Base-by-base conservation (phyloP, 768 basidiomycete species). In the Leucosporidium creatinivorum region DNA sequence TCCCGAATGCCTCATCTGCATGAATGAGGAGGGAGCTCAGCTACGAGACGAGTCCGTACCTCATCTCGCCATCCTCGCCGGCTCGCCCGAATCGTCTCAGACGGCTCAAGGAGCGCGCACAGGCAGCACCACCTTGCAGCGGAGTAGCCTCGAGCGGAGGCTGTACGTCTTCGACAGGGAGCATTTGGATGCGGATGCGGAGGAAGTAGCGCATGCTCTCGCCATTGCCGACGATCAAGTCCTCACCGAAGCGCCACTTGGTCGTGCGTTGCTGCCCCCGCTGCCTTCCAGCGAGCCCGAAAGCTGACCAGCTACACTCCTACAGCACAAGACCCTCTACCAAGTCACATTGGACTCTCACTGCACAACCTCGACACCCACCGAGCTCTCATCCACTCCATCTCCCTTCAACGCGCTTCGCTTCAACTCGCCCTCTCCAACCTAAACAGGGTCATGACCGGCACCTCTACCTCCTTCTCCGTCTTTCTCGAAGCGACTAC, bases 21-120 rank as follows among this genome's bases (percentile, higher is more conserved):
- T 74, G 73, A 67, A 74, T 66, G 62, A 67, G 25, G 51, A 63
- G n/a, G 73, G 73, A n/a, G 62, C 59, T n/a, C 68, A 66, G 8
- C 58, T 74, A 13, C 54, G 56, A 2, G 63, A 74, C 47, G 67
- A 68, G 13, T 58, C 65, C 4, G 52, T 70, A 2, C 62, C 30
- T 9, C 52, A 65, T 55, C 65, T 73, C 26, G 65, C 62, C 30
- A 56, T 56, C 13, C 61, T 61, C 56, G 63, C 66, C 8, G 26
- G 25, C 15, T 54, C 58, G 19, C 52, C 67, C 10, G 33, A 52
- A 3, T 26, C n/a, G 3, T 63, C 61, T 9, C 19, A 25, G 64
- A 51, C 58, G 64, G 21, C 23, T 39, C 19, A 47, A 36, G n/a
- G n/a, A 12, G 25, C 52, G 52, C 25, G 25, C 52, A 25, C 52